Base-by-base conservation (phyloP, 2,329 filamentous ascomycete species). In the Aspergillus pseudoterreus region DNA sequence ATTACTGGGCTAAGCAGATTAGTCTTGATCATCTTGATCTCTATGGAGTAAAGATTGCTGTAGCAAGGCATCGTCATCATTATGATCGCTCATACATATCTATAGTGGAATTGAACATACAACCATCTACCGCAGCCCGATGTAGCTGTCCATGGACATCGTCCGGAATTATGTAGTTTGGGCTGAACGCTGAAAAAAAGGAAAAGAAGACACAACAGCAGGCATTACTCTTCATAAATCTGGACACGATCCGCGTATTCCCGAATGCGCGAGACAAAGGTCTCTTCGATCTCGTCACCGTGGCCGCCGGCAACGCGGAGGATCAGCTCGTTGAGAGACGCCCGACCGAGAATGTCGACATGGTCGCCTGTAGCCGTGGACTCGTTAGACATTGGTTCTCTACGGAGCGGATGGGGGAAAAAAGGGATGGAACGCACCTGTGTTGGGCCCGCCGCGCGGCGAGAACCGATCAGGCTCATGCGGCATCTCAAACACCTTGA, bases 381-480 rank as follows among this genome's bases (percentile, higher is more conserved):
- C 83, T 14, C 8, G 32, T 44, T 38, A 43, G 32, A 30, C 27
- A 30, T 22, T 22, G 17, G 19, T 17, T 21, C 45, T 15, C 11
- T 8, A 43, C 45, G 45, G 51, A 47, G 42, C 45, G 14, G 17
- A 14, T 22, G 36, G 17, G 83, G 19, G 21, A 83, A 82, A 0
- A 83, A 14, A 24, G n/a, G 24, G 24, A 12, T 66, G 10, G 5
- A 6, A 24, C 68, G 53, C 71, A 81, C 78, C 81, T 33, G 83
- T 86, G 58, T 85, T 86, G 0, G 83, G 83, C 0, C 82, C 83
- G 39, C 83, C 84, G 4, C 94, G 78, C 0, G 94, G 90, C 61
- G 86, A 92, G 70, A 96, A 99, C 15, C 90, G 77, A 62, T 96
- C 92, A 1, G 94, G 94, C 65, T 97, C 92, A 66, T 99, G 94